Base-by-base conservation (phyloP, 768 basidiomycete genomes). In the Suillus tomentosus region DNA sequence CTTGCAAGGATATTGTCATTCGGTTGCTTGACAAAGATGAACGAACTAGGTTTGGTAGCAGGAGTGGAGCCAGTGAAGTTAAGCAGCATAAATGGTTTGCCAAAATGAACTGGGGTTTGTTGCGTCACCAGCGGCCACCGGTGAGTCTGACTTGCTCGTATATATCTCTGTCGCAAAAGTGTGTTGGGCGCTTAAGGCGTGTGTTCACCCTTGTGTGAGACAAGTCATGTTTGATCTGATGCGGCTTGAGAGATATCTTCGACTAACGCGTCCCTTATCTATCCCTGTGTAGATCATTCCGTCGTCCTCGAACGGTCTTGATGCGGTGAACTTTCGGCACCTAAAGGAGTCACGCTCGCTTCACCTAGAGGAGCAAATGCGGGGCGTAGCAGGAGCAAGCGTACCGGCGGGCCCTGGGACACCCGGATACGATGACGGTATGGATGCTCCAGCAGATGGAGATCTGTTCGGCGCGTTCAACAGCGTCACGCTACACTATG, bases 61-160 rank as follows among this genome's bases (percentile, higher is more conserved):
- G 85, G 78, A 94, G 89, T 69, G 97, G 97, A 34, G 97, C 97
- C 63, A 96, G 95, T 73, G 97, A 99, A 78, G 95, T 99, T 71
- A 99, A 99, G 81, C 90, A 92, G 64, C 97, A 99, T 84, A 95
- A 94, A 75, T 99, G 97, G 97, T 99, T 99, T 80, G 80, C 82
- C 36, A 95, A 94, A 71, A 88, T 96, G 73, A 96, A 94, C 79
- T 99, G 96, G 97, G 97, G 96, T 27, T 81, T 99, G 62, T 79
- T 99, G 74, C 85, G 97, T 69, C 91, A 99, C 77, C 90, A 87
- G 69, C 88, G 88, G 73, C 97, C 97, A 61, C 97, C 97, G 80
- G 94, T 96, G 78, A 72, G 94, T 74, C 24, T 17, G 27, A 31
- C 59, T 7, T 60, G 50, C 50, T 42, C 31, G 31, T 39, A 54